phyloP scores from a whole-genome alignment of 352 stramenopile species.

The Pythium aquatile region DNA sequence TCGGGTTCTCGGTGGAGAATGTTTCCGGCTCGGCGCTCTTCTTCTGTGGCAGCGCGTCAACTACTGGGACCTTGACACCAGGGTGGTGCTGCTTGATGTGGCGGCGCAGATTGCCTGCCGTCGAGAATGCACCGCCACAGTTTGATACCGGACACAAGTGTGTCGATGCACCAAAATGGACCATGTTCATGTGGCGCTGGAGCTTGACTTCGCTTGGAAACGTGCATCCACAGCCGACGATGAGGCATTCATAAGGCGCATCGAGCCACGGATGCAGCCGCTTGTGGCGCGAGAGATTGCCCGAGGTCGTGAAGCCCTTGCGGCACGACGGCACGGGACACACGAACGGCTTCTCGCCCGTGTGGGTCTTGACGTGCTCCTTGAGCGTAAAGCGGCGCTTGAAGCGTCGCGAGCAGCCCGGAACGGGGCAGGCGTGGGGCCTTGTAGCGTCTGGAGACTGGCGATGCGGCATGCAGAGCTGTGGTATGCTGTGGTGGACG shows the following conservation, averaged over 20 bases:
- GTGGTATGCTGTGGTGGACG: background rate
- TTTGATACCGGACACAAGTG: constrained; percentile 26
- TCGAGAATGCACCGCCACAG: constrained; percentile 42
- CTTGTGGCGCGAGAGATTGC: constrained; percentile 67
- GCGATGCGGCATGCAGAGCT: background rate
- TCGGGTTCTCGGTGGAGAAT: background rate
- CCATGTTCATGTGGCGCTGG: constrained; percentile 67
- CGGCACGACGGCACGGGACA: constrained; percentile 37
- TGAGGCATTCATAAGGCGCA: constrained; percentile 13
- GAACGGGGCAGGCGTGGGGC: constrained; percentile 38
- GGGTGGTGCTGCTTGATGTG: constrained; percentile 55
- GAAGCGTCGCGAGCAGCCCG: constrained; percentile 46
- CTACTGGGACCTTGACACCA: background rate
- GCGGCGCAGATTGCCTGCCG: constrained; percentile 34
- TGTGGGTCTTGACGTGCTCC: constrained; percentile 80
- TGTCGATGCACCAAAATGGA: constrained; percentile 62
- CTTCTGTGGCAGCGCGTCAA: background rate
- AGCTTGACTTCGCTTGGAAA: constrained; percentile 69
- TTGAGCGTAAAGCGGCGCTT: constrained; percentile 71
- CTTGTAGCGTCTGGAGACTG: background rate
- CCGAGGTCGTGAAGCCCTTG: constrained; percentile 75
- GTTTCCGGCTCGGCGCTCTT: background rate
- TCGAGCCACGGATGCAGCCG: constrained; percentile 40
- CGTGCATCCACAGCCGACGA: constrained; percentile 33
- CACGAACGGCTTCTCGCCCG: constrained; percentile 50